Evolutionary conservation across 805 yeast species (phyloP).

Genomic region (Maudiozyma turicensis): DNA sequence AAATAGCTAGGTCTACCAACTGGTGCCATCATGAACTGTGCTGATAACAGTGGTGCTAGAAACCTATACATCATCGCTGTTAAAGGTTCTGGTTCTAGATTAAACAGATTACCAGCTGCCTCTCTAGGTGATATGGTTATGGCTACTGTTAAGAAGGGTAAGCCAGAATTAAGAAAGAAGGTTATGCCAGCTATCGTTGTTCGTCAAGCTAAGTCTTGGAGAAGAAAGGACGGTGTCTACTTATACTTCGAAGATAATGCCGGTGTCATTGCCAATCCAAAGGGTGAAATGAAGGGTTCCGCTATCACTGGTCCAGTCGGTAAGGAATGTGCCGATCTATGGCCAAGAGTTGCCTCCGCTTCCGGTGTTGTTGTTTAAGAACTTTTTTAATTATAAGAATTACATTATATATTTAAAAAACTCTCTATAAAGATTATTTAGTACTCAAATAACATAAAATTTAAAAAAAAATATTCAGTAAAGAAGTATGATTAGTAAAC

Average conservation of each 20-base stretch:
- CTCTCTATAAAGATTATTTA: constrained; percentile 1
- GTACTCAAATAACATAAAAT: constrained; percentile 4
- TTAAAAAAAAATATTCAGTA: too few relatives aligned
- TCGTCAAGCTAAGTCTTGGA: constrained; percentile 99
- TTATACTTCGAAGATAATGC: constrained; percentile 99
- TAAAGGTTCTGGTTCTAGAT: constrained; percentile 98
- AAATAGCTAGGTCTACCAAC: constrained; percentile 94
- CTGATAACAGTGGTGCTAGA: constrained; percentile 99
- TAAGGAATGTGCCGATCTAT: constrained; percentile 99
- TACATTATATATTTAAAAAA: background rate
- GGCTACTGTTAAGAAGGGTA: constrained; percentile 99
- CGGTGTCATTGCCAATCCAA: constrained; percentile 99
- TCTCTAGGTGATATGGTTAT: constrained; percentile 99
- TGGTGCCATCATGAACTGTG: constrained; percentile 99
- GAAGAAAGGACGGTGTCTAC: constrained; percentile 99
- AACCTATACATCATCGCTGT: constrained; percentile 97
- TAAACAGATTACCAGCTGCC: constrained; percentile 99
- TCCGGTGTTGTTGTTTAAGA: constrained; percentile 98
- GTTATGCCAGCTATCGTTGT: constrained; percentile 99
- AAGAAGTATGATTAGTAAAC: too few relatives aligned
- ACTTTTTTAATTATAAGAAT: background rate
- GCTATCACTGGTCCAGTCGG: constrained; percentile 99
- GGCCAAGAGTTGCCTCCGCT: constrained; percentile 99
- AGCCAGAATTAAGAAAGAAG: constrained; percentile 99
- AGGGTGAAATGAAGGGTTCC: constrained; percentile 99